phyloP scores from a whole-genome alignment of 164 flowering plant genomes.

The Liquidambar formosana region DNA sequence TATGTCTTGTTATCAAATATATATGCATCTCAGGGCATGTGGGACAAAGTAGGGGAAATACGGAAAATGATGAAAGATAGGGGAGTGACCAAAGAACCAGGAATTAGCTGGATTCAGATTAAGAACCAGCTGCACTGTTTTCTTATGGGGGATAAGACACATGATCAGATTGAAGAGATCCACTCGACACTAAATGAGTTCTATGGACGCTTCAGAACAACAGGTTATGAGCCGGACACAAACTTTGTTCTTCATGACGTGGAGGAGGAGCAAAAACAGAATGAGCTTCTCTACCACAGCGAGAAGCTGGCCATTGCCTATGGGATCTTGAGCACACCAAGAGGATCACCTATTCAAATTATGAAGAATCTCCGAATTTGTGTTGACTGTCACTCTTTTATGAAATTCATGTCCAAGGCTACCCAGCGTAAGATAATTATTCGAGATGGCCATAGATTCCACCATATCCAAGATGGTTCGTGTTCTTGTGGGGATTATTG shows the following conservation, averaged over 20 bases:
- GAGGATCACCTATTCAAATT: slow-evolving; percentile 33
- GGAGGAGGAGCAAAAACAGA: slow-evolving; percentile 44
- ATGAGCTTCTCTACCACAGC: slow-evolving; percentile 40
- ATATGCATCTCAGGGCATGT: slow-evolving; percentile 42
- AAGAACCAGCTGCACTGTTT: slow-evolving; percentile 34
- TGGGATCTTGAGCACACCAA: slow-evolving; percentile 35
- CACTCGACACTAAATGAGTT: slow-evolving; percentile 26
- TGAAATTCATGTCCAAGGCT: slow-evolving; percentile 35
- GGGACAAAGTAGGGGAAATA: slow-evolving; percentile 37
- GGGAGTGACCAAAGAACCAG: slow-evolving; percentile 43
- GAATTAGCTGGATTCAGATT: slow-evolving; percentile 41
- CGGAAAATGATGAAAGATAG: slow-evolving; percentile 35
- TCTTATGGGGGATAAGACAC: slow-evolving; percentile 31
- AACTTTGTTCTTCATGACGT: slow-evolving; percentile 42
- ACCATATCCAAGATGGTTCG: slow-evolving; percentile 34
- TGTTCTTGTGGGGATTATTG: slow-evolving; percentile 48
- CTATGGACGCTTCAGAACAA: slow-evolving; percentile 18
- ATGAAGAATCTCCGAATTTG: slow-evolving; percentile 50
- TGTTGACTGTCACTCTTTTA: slow-evolving; percentile 43
- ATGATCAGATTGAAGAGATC: slow-evolving; percentile 32
- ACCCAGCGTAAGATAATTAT: slow-evolving; percentile 30
- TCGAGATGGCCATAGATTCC: slow-evolving; percentile 40
- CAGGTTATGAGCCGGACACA: slow-evolving; percentile 41
- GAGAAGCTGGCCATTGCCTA: slow-evolving; percentile 50
- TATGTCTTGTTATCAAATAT: slow-evolving; percentile 41